Percentiles rank a stretch among this genome's conserved stretches.
These are phyloP conservation scores for Fusarium coffeatum DNA, from an alignment of 2,329 filamentous ascomycete genomes.

Conservation along the genomic window DNA sequence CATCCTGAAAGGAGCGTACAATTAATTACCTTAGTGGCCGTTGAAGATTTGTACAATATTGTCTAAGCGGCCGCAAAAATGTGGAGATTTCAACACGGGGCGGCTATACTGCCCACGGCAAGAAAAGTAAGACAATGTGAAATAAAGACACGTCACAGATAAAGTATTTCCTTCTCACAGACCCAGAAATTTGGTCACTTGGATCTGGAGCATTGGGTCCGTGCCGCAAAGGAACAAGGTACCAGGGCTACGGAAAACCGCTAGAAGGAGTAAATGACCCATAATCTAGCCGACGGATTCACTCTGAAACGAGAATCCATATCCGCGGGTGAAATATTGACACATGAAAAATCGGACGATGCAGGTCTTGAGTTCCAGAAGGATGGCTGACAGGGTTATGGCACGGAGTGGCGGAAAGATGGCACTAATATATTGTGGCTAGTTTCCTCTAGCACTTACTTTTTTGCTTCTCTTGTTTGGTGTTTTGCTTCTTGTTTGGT, in stretches of 20 bases:
- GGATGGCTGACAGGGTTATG: neutral
- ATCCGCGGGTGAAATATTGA: neutral
- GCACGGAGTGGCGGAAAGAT: neutral
- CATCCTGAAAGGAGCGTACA: neutral
- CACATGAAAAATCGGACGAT: neutral
- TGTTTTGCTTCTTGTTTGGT: neutral
- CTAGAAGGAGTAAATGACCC: neutral
- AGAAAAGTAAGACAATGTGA: neutral
- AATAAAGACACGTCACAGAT: neutral
- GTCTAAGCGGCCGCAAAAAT: neutral
- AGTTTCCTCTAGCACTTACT: accelerated
- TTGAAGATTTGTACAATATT: neutral
- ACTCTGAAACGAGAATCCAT: neutral
- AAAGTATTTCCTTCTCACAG: neutral
- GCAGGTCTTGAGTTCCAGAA: neutral
- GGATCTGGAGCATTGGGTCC: neutral
- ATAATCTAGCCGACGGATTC: neutral
- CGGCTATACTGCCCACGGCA: neutral
- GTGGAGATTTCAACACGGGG: too few species aligned
- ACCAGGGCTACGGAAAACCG: neutral
- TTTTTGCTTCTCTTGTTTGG: neutral
- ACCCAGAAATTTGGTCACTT: neutral
- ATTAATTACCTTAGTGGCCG: neutral
- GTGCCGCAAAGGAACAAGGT: neutral
- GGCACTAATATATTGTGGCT: neutral